These are phyloP conservation scores for Pseudogymnoascus sp. DNA, from an alignment of 2,329 filamentous ascomycete genomes.

Conservation along the genomic window DNA sequence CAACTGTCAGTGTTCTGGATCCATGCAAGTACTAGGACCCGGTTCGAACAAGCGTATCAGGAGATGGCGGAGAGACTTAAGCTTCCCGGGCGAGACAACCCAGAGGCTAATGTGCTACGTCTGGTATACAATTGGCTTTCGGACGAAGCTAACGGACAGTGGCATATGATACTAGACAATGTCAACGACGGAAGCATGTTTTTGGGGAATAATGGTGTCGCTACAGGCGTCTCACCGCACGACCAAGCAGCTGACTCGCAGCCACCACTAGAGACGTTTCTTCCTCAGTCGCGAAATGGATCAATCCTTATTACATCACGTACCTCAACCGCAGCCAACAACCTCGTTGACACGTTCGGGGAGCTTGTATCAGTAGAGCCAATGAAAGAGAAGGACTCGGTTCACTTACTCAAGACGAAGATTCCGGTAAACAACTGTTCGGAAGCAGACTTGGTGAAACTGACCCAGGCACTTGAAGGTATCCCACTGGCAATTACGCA, in stretches of 20 bases:
- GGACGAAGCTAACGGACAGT: slow-evolving; percentile 16
- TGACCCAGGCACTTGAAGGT: slow-evolving; percentile 1
- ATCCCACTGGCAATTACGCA: slow-evolving; percentile 16
- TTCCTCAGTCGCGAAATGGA: neutral
- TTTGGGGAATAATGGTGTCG: neutral
- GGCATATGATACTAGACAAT: slow-evolving; percentile 31
- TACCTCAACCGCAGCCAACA: neutral
- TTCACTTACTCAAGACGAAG: too few relatives aligned
- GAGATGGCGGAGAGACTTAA: slow-evolving; percentile 17
- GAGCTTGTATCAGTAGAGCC: neutral
- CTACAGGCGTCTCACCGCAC: neutral
- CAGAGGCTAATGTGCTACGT: neutral
- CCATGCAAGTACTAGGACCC: slow-evolving; percentile 15
- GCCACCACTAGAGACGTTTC: neutral
- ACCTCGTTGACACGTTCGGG: neutral
- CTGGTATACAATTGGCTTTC: neutral
- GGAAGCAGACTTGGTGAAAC: neutral
- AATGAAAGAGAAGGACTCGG: neutral
- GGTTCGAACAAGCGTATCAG: slow-evolving; percentile 19
- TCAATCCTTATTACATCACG: neutral
- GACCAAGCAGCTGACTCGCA: neutral
- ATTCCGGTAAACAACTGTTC: neutral
- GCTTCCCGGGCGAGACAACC: neutral
- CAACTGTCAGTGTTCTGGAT: slow-evolving; percentile 20
- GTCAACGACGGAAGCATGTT: slow-evolving; percentile 22